A percentile compares a stretch with the other conserved stretches of the same genome.
Evolutionary conservation across 805 yeast genomes (phyloP).

Genomic region (Ogataea neopini): DNA sequence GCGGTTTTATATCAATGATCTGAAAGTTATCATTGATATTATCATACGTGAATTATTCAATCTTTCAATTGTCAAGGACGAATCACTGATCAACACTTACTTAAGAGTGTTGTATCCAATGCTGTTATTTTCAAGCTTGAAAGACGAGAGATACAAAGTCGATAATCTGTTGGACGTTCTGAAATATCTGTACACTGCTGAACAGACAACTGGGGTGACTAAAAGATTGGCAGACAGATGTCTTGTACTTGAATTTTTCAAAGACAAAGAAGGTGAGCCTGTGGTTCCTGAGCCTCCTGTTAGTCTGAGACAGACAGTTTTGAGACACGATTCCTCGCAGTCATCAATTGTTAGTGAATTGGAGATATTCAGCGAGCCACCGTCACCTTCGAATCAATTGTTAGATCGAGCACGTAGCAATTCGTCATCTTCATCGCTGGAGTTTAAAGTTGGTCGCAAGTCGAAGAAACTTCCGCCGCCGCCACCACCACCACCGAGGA

Average conservation of each 20-base stretch:
- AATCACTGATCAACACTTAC: slow-evolving; percentile 64
- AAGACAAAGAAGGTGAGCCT: slow-evolving; percentile 2
- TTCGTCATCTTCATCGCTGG: slow-evolving; percentile 20
- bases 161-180: slow-evolving; percentile 54
- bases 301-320: slow-evolving; percentile 4
- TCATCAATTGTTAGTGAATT: slow-evolving; percentile 20
- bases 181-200: slow-evolving; percentile 44
- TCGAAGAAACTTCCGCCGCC: slow-evolving; percentile 26
- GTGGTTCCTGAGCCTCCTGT: neutral
- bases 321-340: slow-evolving; percentile 17
- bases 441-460: slow-evolving; percentile 11
- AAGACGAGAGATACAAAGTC: slow-evolving; percentile 56
- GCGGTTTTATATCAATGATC: slow-evolving; percentile 77
- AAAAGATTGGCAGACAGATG: slow-evolving; percentile 44
- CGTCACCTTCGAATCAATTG: slow-evolving; percentile 6
- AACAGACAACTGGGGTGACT: slow-evolving; percentile 40
- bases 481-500: slow-evolving; percentile 27
- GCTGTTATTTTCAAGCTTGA: slow-evolving; percentile 62
- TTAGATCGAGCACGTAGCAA: slow-evolving; percentile 14
- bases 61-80: slow-evolving; percentile 55
- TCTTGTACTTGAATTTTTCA: slow-evolving; percentile 27
- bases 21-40: slow-evolving; percentile 81
- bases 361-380: slow-evolving; percentile 16
- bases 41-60: slow-evolving; percentile 77
- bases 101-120: slow-evolving; percentile 74